Evolutionary conservation across 225 moss, liverwort and hornwort genomes (phyloP).

Genomic region (Pseudisothecium myosuroides): DNA sequence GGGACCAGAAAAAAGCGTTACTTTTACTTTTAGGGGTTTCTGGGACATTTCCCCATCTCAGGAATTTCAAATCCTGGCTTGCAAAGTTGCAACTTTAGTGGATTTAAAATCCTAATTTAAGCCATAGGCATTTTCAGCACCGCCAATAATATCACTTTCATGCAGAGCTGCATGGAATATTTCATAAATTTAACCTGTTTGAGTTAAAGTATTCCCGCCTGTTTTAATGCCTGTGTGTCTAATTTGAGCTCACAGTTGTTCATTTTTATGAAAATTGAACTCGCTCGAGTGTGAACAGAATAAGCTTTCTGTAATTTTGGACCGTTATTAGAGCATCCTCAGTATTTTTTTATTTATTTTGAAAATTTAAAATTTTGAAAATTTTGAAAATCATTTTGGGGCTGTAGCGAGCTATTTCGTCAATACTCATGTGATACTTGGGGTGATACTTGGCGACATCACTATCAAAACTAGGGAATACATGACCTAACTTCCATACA

Average conservation of each 20-base stretch:
- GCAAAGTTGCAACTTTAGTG: background rate
- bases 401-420: fast-evolving
- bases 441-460: background rate
- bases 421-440: background rate
- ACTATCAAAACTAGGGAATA: too few species aligned
- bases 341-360: too few species aligned
- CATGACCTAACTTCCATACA: too few species aligned
- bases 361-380: too few species aligned
- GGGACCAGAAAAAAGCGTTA: background rate
- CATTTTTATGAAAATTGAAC: background rate
- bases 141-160: background rate
- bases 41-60: background rate
- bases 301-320: background rate
- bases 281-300: background rate
- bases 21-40: background rate
- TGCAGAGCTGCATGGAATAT: background rate
- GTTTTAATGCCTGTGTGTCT: background rate
- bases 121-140: background rate
- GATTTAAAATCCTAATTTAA: background rate
- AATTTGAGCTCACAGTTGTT: background rate
- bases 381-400: background rate
- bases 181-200: background rate
- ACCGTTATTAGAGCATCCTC: background rate
- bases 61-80: background rate
- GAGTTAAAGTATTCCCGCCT: background rate